A percentile compares a stretch with the other conserved stretches of the same genome.
Conservation (phyloP, 2,329 filamentous ascomycete genomes). For the Lachnellula hyalina region DNA sequence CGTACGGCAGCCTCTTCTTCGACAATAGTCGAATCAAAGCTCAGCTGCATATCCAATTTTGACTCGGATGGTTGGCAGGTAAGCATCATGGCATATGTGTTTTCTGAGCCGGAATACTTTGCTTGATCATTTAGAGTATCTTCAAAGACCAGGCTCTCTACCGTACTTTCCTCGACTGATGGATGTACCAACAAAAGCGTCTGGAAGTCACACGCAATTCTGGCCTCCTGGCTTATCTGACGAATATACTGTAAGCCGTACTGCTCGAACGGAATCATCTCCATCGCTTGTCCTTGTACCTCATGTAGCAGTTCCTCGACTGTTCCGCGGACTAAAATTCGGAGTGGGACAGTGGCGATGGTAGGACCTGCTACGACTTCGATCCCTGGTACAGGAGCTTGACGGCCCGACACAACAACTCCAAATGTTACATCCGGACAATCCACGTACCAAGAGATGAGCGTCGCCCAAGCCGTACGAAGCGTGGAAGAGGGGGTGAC, state of each 20-base stretch:
- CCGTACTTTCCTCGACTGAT: background rate
- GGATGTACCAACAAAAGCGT: conserved; percentile 16
- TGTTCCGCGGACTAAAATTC: conserved; percentile 28
- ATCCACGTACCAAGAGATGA: conserved; percentile 33
- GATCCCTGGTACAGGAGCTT: conserved; percentile 32
- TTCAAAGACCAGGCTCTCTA: no score
- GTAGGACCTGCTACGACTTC: conserved; percentile 38
- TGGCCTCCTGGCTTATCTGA: background rate
- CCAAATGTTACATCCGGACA: conserved; percentile 38
- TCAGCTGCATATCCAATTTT: no score
- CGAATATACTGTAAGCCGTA: conserved; percentile 10
- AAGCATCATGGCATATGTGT: no score
- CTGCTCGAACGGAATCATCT: conserved; percentile 36
- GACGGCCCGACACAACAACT: conserved; percentile 37
- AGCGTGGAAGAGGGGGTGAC: conserved; percentile 41
- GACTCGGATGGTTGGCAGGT: no score
- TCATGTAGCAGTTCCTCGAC: conserved; percentile 36
- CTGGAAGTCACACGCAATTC: conserved; percentile 12
- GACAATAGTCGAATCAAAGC: no score
- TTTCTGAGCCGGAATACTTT: no score
- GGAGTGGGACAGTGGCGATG: conserved; percentile 38
- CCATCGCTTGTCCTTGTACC: conserved; percentile 40
- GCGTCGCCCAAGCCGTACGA: conserved; percentile 35
- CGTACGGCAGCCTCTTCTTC: no score
- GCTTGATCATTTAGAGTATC: no score